phyloP scores from a whole-genome alignment of 495 filamentous ascomycete genomes.

The Podospora bellae-mahoneyi region DNA sequence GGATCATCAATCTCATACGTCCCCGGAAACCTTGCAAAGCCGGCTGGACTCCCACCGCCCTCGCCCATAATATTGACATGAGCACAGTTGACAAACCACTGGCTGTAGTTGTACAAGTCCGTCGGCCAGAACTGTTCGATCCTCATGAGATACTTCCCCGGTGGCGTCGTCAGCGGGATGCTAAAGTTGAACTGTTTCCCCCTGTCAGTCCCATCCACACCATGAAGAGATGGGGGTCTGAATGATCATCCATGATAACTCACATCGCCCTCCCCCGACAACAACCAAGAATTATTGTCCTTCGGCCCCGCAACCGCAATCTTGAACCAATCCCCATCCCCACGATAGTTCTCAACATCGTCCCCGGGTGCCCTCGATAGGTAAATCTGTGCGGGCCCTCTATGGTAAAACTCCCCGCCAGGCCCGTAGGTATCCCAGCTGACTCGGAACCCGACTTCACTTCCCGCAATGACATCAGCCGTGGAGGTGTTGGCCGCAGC shows the following conservation, averaged over 20 bases:
- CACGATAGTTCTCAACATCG: constrained; percentile 20
- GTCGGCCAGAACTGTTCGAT: constrained; percentile 42
- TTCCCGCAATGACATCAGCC: constrained; percentile 22
- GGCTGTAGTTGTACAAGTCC: constrained; percentile 4
- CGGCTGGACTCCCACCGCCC: constrained; percentile 12
- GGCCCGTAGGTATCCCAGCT: constrained; percentile 15
- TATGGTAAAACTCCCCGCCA: constrained; percentile 13
- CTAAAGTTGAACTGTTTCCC: constrained; percentile 32
- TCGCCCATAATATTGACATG: constrained; percentile 21
- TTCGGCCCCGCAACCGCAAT: constrained; percentile 23
- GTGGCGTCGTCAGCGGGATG: constrained; percentile 34
- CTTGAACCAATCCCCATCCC: constrained; percentile 35
- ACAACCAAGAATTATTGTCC: constrained; percentile 13
- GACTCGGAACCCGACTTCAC: constrained; percentile 22
- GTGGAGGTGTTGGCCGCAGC: constrained; percentile 16
- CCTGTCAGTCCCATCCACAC: neutral
- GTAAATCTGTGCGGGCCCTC: constrained; percentile 22
- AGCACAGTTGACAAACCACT: constrained; percentile 27
- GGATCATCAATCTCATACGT: constrained; percentile 19
- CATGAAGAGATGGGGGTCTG: neutral
- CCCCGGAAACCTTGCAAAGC: constrained; percentile 22
- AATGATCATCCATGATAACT: neutral
- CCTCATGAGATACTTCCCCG: constrained; percentile 47
- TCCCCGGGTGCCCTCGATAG: constrained; percentile 23
- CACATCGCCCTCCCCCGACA: constrained; percentile 10